These are phyloP conservation scores for Penicillium sp. DNA, from an alignment of 2,329 filamentous ascomycete genomes.

Conservation along the genomic window DNA sequence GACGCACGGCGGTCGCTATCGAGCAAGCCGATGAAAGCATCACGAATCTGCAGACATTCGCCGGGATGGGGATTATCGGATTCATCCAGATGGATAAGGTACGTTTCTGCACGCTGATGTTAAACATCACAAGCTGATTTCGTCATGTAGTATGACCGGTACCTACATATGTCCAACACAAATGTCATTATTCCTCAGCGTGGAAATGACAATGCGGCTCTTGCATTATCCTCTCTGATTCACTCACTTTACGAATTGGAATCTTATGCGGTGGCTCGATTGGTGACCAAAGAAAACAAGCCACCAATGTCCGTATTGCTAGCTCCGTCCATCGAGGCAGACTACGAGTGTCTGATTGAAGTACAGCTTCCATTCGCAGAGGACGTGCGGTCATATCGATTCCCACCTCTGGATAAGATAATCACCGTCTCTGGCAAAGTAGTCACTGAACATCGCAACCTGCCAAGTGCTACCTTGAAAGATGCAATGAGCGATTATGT, in stretches of 20 bases:
- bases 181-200: conserved; percentile 74
- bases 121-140: neutral
- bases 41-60: conserved; percentile 75
- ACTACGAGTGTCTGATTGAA: conserved; percentile 83
- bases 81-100: conserved; percentile 74
- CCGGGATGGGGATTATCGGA: conserved; percentile 75
- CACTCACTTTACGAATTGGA: conserved; percentile 82
- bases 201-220: conserved; percentile 72
- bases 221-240: conserved; percentile 84
- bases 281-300: conserved; percentile 80
- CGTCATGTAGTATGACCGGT: conserved; percentile 66
- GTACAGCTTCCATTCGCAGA: conserved; percentile 89
- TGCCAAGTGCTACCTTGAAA: conserved; percentile 70
- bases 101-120: conserved; percentile 21
- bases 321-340: conserved; percentile 71
- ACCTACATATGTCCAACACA: conserved; percentile 77
- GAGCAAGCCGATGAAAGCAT: conserved; percentile 80
- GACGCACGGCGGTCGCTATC: conserved; percentile 85
- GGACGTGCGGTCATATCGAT: conserved; percentile 84
- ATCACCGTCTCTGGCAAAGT: conserved; percentile 80
- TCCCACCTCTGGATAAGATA: conserved; percentile 83
- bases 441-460: conserved; percentile 74
- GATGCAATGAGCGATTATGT: conserved; percentile 88
- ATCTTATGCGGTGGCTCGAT: conserved; percentile 77
- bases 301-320: conserved; percentile 73